Conservation (phyloP, 73 alveolate genomes). For the Effrenium voratum region DNA sequence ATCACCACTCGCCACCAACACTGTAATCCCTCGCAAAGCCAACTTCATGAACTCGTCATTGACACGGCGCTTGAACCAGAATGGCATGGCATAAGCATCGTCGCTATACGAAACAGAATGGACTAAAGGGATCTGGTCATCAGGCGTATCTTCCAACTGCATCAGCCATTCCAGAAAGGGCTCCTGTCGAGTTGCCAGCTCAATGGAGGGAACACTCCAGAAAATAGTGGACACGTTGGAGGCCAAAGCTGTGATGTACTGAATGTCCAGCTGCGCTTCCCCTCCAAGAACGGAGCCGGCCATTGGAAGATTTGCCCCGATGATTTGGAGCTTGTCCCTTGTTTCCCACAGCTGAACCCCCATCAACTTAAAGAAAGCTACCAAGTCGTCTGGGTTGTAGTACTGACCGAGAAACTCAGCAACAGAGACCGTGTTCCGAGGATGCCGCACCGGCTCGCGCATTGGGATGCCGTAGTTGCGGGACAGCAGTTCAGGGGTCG, state of each 20-base stretch:
- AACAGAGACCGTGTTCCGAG: slow-evolving; percentile 69
- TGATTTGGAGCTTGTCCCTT: slow-evolving; percentile 31
- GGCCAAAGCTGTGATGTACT: slow-evolving; percentile 81
- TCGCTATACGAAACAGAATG: slow-evolving; percentile 79
- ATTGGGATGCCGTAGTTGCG: slow-evolving; percentile 76
- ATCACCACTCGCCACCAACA: slow-evolving; percentile 86
- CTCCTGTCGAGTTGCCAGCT: slow-evolving; percentile 77
- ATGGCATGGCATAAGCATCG: slow-evolving; percentile 78
- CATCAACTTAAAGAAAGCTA: slow-evolving; percentile 68
- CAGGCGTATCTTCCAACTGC: slow-evolving; percentile 81
- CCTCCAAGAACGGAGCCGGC: slow-evolving; percentile 93
- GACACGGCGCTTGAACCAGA: slow-evolving; percentile 77
- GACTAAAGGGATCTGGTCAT: slow-evolving; percentile 47
- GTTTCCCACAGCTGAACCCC: slow-evolving; percentile 71
- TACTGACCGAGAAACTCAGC: slow-evolving; percentile 83
- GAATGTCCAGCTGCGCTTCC: slow-evolving; percentile 79
- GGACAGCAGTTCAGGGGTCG: slow-evolving; percentile 80
- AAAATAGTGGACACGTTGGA: slow-evolving; percentile 62
- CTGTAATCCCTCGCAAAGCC: slow-evolving; percentile 82
- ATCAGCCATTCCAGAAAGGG: slow-evolving; percentile 87
- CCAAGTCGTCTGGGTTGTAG: slow-evolving; percentile 82
- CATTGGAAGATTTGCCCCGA: slow-evolving; percentile 64
- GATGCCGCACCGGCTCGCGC: slow-evolving; percentile 89
- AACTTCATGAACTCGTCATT: slow-evolving; percentile 90
- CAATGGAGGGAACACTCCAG: slow-evolving; percentile 90